A percentile compares a stretch with the other conserved stretches of the same genome.
Conservation (phyloP, 2,329 filamentous ascomycete genomes). For the Diaporthe sp. region DNA sequence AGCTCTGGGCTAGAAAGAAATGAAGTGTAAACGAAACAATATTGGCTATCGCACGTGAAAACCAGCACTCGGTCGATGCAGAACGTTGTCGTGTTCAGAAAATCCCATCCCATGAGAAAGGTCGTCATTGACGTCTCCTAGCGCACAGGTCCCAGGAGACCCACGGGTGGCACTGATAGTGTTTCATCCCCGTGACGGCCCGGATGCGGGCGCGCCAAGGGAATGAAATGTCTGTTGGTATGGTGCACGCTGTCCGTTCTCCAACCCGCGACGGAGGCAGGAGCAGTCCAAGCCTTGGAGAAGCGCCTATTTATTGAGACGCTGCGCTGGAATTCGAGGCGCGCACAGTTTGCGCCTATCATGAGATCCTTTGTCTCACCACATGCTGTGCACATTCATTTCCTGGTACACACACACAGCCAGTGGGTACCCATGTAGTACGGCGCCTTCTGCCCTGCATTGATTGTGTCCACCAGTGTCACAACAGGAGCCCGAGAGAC, state of each 20-base stretch:
- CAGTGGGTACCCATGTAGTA: background rate
- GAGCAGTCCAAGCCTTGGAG: background rate
- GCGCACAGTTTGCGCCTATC: background rate
- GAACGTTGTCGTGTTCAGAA: constrained; percentile 22
- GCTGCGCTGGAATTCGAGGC: background rate
- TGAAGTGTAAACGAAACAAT: background rate
- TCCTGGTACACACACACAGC: background rate
- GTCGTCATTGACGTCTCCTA: constrained; percentile 11
- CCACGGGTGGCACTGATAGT: constrained; percentile 14
- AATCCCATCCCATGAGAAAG: background rate
- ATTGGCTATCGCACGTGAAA: constrained; percentile 9
- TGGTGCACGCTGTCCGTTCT: background rate
- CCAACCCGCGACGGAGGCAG: background rate
- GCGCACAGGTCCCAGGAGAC: constrained; percentile 16
- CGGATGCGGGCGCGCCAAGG: background rate
- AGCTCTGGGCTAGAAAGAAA: background rate
- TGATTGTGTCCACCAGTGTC: background rate
- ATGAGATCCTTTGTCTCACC: background rate
- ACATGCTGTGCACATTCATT: background rate
- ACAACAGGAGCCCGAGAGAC: background rate
- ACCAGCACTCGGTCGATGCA: background rate
- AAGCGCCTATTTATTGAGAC: background rate
- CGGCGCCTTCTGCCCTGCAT: background rate
- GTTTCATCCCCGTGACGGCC: constrained; percentile 24
- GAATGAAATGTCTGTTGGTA: background rate